These are phyloP conservation scores for Podila horticola DNA, from an alignment of 192 early-diverging fungal species.

Conservation along the genomic window DNA sequence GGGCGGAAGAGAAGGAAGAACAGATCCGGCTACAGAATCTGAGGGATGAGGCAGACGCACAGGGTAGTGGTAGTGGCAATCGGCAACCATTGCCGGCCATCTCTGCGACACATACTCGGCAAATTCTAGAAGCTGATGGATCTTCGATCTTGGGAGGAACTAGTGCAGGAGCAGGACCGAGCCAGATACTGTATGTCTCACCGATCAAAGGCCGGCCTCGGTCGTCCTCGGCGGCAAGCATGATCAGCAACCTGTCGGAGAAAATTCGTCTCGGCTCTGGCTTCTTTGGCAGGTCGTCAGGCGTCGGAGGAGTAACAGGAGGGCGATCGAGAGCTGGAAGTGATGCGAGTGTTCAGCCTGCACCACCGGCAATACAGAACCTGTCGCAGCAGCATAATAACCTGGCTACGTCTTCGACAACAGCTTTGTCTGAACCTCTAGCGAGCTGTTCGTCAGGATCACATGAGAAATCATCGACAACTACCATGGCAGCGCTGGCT, in stretches of 20 bases:
- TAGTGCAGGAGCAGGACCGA: not conserved
- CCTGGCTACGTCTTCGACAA: not conserved
- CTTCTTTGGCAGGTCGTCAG: constrained; percentile 3
- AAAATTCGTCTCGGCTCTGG: constrained; percentile 14
- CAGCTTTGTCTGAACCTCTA: not conserved
- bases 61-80: not conserved
- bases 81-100: not conserved
- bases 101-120: not conserved
- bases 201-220: constrained; percentile 23
- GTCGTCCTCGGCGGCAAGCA: constrained; percentile 29
- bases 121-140: not conserved
- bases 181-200: not conserved
- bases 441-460: not conserved
- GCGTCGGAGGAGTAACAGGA: not conserved
- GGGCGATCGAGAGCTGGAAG: constrained; percentile 31
- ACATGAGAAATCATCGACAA: constrained; percentile 1
- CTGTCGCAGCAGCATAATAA: not conserved
- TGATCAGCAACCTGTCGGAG: constrained; percentile 39
- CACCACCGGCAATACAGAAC: not conserved
- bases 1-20: not conserved
- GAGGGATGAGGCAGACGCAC: not conserved
- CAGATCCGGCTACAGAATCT: not conserved
- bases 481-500: constrained; percentile 21
- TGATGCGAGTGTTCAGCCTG: constrained; percentile 8
- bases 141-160: not conserved